phyloP scores from a whole-genome alignment of 768 basidiomycete genomes.

The Megacollybia marginata region DNA sequence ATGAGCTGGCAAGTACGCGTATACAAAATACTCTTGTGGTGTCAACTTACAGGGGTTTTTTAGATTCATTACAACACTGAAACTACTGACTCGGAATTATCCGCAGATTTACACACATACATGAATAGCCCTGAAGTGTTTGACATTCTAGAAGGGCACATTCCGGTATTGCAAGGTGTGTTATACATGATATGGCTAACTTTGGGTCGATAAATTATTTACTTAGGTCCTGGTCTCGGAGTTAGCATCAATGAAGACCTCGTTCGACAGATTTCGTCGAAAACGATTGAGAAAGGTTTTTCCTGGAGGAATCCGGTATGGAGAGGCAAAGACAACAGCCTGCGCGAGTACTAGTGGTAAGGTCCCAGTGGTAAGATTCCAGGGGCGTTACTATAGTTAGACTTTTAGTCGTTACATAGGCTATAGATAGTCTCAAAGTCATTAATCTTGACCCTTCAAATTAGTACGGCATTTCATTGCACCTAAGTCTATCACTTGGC shows the following conservation, averaged over 20 bases:
- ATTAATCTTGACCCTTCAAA: no score
- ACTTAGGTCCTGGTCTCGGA: slow-evolving; percentile 49
- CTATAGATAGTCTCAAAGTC: no score
- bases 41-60: neutral
- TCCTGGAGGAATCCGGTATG: slow-evolving; percentile 51
- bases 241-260: slow-evolving; percentile 53
- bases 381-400: neutral
- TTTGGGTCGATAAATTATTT: slow-evolving; percentile 2
- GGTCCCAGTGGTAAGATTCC: no score
- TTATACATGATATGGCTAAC: neutral
- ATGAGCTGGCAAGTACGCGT: slow-evolving; percentile 50
- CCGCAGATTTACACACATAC: slow-evolving; percentile 56
- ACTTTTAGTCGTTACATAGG: neutral
- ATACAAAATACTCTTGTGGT: neutral
- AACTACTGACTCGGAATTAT: slow-evolving; percentile 9
- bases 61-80: slow-evolving; percentile 62
- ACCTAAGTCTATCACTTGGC: no score
- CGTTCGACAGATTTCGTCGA: slow-evolving; percentile 30
- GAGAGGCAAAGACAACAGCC: slow-evolving; percentile 46
- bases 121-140: slow-evolving; percentile 46
- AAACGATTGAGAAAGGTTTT: slow-evolving; percentile 27
- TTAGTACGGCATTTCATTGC: no score
- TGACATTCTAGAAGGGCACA: slow-evolving; percentile 42
- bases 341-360: no score
- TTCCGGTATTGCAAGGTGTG: slow-evolving; percentile 35